These are phyloP conservation scores for Meredithiella fracta DNA, from an alignment of 2,329 filamentous ascomycete species.

Conservation along the genomic window DNA sequence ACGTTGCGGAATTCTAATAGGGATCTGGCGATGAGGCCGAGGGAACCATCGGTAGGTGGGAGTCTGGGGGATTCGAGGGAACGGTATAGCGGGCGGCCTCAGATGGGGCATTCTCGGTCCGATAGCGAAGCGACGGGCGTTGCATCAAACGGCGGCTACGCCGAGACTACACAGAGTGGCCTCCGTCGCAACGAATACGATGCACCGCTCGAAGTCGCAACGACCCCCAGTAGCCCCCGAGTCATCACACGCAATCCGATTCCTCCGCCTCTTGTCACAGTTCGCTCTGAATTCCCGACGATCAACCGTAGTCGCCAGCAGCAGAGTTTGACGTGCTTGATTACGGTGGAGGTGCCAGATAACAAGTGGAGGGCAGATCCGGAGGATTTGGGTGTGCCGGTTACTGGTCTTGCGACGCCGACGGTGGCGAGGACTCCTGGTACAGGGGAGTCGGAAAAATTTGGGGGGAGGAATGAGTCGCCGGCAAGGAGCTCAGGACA, in stretches of 20 bases:
- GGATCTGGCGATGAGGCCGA: not conserved
- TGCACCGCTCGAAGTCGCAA: conserved; percentile 87
- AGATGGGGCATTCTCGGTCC: conserved; percentile 32
- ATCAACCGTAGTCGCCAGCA: conserved; percentile 83
- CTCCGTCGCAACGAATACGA: conserved; percentile 83
- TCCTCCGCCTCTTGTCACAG: conserved; percentile 75
- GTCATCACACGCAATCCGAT: conserved; percentile 67
- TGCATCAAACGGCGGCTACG: conserved; percentile 63
- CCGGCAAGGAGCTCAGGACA: conserved; percentile 38
- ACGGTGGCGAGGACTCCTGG: not conserved
- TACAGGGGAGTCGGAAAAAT: conserved; percentile 21
- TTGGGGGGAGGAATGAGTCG: conserved; percentile 27
- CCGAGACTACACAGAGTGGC: conserved; percentile 54
- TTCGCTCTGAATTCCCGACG: conserved; percentile 93
- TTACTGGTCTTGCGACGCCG: conserved; percentile 25
- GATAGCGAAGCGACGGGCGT: conserved; percentile 63
- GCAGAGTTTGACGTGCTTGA: conserved; percentile 81
- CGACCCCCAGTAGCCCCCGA: conserved; percentile 52
- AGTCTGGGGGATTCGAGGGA: conserved; percentile 19
- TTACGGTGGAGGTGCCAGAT: conserved; percentile 87
- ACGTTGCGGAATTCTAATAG: conserved; percentile 1
- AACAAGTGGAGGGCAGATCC: conserved; percentile 78
- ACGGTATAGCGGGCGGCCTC: conserved; percentile 17
- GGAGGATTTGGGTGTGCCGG: conserved; percentile 53
- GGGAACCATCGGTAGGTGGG: not conserved